A percentile compares a stretch with the other conserved stretches of the same genome.
These are phyloP conservation scores for Gastrolobium bilobum DNA, from an alignment of 306 rosid species.

Conservation along the genomic window DNA sequence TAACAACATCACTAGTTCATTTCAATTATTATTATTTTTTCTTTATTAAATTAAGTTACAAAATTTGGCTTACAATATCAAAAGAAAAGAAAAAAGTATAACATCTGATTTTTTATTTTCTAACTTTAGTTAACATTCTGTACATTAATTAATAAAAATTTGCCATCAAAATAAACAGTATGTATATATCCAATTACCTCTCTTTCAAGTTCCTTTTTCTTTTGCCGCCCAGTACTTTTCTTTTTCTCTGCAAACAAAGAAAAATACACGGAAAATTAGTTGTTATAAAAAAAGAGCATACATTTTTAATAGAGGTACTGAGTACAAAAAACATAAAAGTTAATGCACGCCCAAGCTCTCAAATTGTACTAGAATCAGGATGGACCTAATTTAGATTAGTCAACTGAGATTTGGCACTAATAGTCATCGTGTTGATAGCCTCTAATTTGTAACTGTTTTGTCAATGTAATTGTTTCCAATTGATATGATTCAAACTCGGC, in stretches of 20 bases:
- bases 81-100: no score
- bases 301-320: not conserved
- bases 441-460: not conserved
- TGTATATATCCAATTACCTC: conserved; percentile 64
- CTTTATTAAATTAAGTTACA: no score
- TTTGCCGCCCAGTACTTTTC: conserved; percentile 66
- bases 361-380: conserved; percentile 12
- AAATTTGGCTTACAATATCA: no score
- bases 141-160: conserved; percentile 9
- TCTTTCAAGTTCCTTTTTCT: conserved; percentile 81
- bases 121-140: not conserved
- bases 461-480: not conserved
- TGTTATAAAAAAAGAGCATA: conserved; percentile 6
- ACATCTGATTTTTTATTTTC: no score
- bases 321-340: conserved; percentile 59
- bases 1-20: no score
- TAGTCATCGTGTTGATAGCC: conserved; percentile 25
- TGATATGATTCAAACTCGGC: conserved; percentile 1
- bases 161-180: not conserved
- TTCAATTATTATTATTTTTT: no score
- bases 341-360: conserved; percentile 40
- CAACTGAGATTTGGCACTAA: not conserved
- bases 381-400: conserved; percentile 14
- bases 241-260: conserved; percentile 66
- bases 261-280: not conserved